Percentiles rank a stretch among this genome's conserved stretches.
phyloP scores from a whole-genome alignment of 2,329 filamentous ascomycete species.

The Trichophyton schoenleinii region DNA sequence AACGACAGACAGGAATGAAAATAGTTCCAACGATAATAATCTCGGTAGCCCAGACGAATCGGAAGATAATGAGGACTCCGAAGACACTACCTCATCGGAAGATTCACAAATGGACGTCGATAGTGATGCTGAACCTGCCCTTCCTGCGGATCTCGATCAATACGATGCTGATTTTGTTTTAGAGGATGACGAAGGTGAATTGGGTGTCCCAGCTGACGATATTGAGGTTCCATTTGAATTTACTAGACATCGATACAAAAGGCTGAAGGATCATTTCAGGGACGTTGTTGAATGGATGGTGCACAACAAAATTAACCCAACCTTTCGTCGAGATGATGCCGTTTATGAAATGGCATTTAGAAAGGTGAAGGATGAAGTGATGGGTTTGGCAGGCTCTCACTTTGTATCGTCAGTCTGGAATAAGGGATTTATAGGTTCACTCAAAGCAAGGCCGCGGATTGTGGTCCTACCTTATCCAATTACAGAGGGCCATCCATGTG shows the following conservation, averaged over 20 bases:
- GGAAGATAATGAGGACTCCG: not conserved
- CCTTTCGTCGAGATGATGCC: constrained; percentile 49
- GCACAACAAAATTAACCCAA: constrained; percentile 63
- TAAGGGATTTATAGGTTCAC: constrained; percentile 49
- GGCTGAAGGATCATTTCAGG: constrained; percentile 59
- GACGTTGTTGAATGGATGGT: constrained; percentile 70
- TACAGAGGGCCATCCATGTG: constrained; percentile 42
- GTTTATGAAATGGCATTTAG: constrained; percentile 57
- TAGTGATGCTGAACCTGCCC: constrained; percentile 22
- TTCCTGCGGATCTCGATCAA: constrained; percentile 37
- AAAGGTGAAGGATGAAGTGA: constrained; percentile 60
- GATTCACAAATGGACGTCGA: constrained; percentile 15
- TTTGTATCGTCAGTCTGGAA: constrained; percentile 62
- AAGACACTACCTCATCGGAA: constrained; percentile 6
- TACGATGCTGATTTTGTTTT: constrained; percentile 54
- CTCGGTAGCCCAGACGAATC: not conserved
- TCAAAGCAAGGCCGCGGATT: constrained; percentile 54
- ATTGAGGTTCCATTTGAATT: constrained; percentile 56
- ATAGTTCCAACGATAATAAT: constrained; percentile 5
- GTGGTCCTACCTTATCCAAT: constrained; percentile 37
- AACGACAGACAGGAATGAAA: not conserved
- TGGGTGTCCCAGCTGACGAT: constrained; percentile 43
- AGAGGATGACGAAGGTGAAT: constrained; percentile 43
- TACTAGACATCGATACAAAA: constrained; percentile 52
- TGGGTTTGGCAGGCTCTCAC: constrained; percentile 55